Evolutionary conservation across 805 yeast genomes (phyloP).

Genomic region (Saccharomyces paradoxus): DNA sequence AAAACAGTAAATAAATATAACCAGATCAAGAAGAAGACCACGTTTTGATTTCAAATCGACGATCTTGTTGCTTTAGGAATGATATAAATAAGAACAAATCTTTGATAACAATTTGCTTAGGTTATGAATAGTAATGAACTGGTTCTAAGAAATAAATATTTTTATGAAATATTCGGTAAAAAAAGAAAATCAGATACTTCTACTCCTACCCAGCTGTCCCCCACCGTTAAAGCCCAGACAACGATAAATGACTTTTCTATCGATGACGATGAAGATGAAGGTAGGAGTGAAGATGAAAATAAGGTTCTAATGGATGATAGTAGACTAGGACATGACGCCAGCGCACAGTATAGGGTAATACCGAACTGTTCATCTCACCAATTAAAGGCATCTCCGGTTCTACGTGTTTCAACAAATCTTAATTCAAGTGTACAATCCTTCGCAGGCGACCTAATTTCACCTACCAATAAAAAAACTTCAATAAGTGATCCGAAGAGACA

Average conservation of each 20-base stretch:
- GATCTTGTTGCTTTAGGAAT: neutral
- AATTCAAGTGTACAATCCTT: neutral
- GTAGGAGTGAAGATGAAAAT: neutral
- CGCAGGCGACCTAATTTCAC: neutral
- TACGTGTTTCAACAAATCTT: neutral
- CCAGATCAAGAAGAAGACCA: neutral
- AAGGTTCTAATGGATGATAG: neutral
- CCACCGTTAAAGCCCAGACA: neutral
- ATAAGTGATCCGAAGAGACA: neutral
- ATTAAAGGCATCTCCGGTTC: neutral
- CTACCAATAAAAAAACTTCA: neutral
- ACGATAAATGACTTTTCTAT: neutral
- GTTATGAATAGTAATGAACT: neutral
- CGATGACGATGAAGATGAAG: neutral
- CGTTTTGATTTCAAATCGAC: neutral
- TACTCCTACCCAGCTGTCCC: neutral
- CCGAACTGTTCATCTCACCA: neutral
- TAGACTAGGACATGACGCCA: neutral
- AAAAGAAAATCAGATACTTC: neutral
- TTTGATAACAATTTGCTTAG: neutral
- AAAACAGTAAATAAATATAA: neutral
- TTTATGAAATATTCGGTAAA: constrained; percentile 3
- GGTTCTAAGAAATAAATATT: constrained; percentile 2
- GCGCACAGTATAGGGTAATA: neutral
- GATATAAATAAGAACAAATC: neutral